Percentiles rank a stretch among this genome's conserved stretches.
Conservation (phyloP, 257 asterid species). For the Solanum rostratum region DNA sequence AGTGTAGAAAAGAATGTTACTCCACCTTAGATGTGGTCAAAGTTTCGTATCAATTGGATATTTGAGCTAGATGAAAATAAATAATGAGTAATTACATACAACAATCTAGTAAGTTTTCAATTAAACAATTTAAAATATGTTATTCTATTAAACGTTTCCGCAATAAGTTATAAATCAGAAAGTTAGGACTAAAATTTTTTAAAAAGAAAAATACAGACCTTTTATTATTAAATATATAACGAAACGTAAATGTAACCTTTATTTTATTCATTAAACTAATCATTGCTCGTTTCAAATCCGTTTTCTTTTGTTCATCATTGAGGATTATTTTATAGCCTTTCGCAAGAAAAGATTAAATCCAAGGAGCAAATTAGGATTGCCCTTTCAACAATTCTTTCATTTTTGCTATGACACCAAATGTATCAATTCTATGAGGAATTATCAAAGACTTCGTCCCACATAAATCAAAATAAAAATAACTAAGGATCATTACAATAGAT, state of each 20-base stretch:
- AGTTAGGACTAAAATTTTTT: not conserved
- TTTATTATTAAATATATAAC: not conserved
- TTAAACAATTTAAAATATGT: too few species aligned
- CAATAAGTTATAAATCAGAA: constrained; percentile 11
- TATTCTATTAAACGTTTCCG: constrained; percentile 91
- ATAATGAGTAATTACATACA: too few species aligned
- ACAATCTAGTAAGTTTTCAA: too few species aligned
- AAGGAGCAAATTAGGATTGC: constrained; percentile 71
- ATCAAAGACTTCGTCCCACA: not conserved
- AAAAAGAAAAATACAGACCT: not conserved
- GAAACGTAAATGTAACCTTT: constrained; percentile 38
- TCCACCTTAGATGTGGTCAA: too few species aligned
- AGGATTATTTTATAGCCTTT: constrained; percentile 89
- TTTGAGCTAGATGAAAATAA: too few species aligned
- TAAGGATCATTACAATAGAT: not conserved
- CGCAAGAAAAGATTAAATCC: constrained; percentile 92
- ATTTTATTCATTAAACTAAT: constrained; percentile 87
- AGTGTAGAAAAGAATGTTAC: too few species aligned
- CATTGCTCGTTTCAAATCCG: constrained; percentile 88
- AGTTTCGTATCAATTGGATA: too few species aligned
- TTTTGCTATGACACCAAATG: constrained; percentile 75
- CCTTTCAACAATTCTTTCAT: constrained; percentile 89
- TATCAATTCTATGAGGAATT: constrained; percentile 57
- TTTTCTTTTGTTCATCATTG: constrained; percentile 75
- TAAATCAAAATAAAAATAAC: not conserved